Conservation (phyloP, 768 basidiomycete genomes). For the Suillus occidentalis region DNA sequence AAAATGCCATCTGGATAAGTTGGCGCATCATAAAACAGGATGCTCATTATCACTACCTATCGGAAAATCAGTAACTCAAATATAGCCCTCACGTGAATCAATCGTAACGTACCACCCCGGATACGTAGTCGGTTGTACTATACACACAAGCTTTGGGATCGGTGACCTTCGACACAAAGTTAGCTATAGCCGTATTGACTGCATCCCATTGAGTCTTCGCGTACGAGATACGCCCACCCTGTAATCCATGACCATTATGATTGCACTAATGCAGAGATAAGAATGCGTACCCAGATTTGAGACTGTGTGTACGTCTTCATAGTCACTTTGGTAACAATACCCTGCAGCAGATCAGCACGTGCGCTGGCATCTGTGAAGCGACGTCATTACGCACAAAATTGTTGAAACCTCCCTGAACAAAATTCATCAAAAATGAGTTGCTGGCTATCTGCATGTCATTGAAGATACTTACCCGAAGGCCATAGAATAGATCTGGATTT, state of each 20-base stretch:
- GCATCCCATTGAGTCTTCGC: constrained; percentile 10
- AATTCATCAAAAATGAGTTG: background rate
- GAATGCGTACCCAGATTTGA: constrained; percentile 55
- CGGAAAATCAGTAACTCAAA: constrained; percentile 2
- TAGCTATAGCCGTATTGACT: constrained; percentile 19
- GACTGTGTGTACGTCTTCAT: constrained; percentile 54
- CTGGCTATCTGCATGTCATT: background rate
- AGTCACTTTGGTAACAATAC: constrained; percentile 60
- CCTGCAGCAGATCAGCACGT: constrained; percentile 29
- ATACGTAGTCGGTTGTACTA: constrained; percentile 39
- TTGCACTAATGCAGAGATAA: background rate
- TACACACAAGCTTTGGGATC: constrained; percentile 37
- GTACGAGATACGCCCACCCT: constrained; percentile 52
- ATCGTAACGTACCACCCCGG: constrained; percentile 26
- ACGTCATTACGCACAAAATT: constrained; percentile 44
- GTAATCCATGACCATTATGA: background rate
- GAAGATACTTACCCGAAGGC: constrained; percentile 36
- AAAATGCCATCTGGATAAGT: constrained; percentile 8
- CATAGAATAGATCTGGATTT: constrained; percentile 43
- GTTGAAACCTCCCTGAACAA: constrained; percentile 55
- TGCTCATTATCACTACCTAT: constrained; percentile 22
- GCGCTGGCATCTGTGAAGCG: background rate
- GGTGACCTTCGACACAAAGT: constrained; percentile 18
- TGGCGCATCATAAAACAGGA: constrained; percentile 61
- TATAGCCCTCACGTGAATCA: background rate